Conservation (phyloP, 2,329 filamentous ascomycete genomes). For the Tolypocladium amazonense region DNA sequence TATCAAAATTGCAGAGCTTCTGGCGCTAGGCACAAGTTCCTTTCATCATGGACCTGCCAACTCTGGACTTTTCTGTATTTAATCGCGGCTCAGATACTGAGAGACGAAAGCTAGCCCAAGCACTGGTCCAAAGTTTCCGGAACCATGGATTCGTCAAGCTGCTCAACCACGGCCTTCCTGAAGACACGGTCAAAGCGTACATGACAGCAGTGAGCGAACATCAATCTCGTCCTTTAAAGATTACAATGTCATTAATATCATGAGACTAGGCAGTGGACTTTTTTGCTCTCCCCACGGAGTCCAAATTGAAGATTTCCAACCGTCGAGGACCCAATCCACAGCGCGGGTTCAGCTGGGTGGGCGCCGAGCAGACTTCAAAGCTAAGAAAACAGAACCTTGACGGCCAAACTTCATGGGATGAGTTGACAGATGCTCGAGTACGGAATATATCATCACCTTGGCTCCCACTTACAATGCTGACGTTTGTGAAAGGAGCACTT, state of each 20-base stretch:
- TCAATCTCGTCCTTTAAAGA: not conserved
- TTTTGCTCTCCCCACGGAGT: conserved; percentile 11
- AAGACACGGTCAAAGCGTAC: not conserved
- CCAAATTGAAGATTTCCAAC: conserved; percentile 18
- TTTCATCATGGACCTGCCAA: not conserved
- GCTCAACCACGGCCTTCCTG: conserved; percentile 1
- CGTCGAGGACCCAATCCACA: conserved; percentile 17
- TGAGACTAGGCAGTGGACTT: not conserved
- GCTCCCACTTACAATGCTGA: not conserved
- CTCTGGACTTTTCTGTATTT: not conserved
- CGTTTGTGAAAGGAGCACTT: not conserved
- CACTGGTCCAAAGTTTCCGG: not conserved
- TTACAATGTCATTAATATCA: not conserved
- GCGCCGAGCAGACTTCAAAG: conserved; percentile 15
- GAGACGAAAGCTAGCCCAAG: not conserved
- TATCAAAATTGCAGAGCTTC: not conserved
- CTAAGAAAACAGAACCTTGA: conserved; percentile 7
- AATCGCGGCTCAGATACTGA: not conserved
- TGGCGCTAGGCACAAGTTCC: not conserved
- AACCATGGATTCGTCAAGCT: conserved; percentile 3
- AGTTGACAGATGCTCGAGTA: not conserved
- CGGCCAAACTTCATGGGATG: conserved; percentile 6
- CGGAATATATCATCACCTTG: not conserved
- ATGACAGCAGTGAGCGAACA: not conserved
- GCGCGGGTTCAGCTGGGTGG: conserved; percentile 18